Evolutionary conservation across 345 rosid species (phyloP).

Genomic region (Camelina sativa): DNA sequence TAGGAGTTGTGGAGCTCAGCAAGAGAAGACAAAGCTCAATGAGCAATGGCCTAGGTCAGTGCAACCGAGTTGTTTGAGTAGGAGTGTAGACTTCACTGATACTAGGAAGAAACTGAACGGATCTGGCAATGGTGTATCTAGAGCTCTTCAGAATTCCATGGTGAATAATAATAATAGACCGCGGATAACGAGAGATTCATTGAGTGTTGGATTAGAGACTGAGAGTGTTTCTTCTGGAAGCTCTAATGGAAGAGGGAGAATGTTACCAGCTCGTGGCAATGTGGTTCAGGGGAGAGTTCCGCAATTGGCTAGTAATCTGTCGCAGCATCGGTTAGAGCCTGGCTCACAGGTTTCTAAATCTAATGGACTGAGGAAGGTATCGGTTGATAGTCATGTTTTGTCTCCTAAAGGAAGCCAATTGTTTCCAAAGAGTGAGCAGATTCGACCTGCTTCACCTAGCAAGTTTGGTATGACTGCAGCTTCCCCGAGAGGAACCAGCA

Average conservation of each 20-base stretch:
- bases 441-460: conserved; percentile 73
- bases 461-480: conserved; percentile 49
- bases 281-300: conserved; percentile 59
- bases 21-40: conserved; percentile 61
- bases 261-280: conserved; percentile 48
- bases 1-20: conserved; percentile 50
- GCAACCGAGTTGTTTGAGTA: conserved; percentile 55
- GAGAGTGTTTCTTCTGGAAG: conserved; percentile 75
- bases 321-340: conserved; percentile 55
- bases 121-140: conserved; percentile 59
- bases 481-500: conserved; percentile 42
- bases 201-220: conserved; percentile 25
- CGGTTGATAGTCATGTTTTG: conserved; percentile 56
- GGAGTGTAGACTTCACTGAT: conserved; percentile 67
- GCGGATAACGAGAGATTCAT: conserved; percentile 49
- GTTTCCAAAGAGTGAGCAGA: conserved; percentile 60
- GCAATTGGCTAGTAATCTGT: conserved; percentile 57
- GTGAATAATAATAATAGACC: conserved; percentile 52
- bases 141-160: conserved; percentile 61
- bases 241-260: conserved; percentile 45
- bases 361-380: conserved; percentile 52
- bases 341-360: conserved; percentile 49
- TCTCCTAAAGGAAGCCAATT: conserved; percentile 68
- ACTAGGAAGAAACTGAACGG: conserved; percentile 55
- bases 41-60: conserved; percentile 81